Base-by-base conservation (phyloP, 179 eudicot genomes). In the Patellifolia procumbens region DNA sequence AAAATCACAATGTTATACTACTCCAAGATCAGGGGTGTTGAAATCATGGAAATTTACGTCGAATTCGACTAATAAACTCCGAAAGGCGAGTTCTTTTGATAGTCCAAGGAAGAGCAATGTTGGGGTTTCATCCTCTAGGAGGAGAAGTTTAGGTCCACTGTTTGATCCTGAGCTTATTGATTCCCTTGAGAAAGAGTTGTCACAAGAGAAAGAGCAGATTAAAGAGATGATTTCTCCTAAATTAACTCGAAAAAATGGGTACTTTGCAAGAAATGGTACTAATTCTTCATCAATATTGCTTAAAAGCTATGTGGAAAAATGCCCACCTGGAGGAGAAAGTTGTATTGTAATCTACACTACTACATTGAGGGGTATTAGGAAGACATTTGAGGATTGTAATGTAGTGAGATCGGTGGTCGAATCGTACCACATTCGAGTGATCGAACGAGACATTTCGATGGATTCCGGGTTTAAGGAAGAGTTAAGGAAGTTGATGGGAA, bases 331-430 rank as follows among this genome's bases (percentile, higher is more conserved):
- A 0, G 92, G 97, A 20, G 89, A 92, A 74, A 73, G 92, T 37
- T 76, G 79, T 1, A 91, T 89, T 0, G 86, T 94, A 3, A 78
- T 91, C 0, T 94, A 92, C 87, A 92, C 96, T 0, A 94, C 98
- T 0, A 92, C 97, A 5, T 72, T 94, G 85, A 80, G 98, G 76
- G 98, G 98, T 0, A 92, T 94, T 28, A 82, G 98, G 79, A 94
- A 92, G 86, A 94, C 98, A 0, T 94, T 92, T 20, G 98, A 94
- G 91, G 96, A 89, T 13, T 94, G 98, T 76, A 90, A 92, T 71
- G 77, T 17, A 0, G 98, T 81, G 0, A 73, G 98, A 39, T 83
- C 91, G 0, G 81, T 82, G 28, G 45, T 94, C 2, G 96, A 86
- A 35, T 90, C 96, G 0, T 84, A 91, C 75, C 68, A 75, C 10